These are phyloP conservation scores for Ormosia emarginata DNA, from an alignment of 306 rosid species.

Conservation along the genomic window DNA sequence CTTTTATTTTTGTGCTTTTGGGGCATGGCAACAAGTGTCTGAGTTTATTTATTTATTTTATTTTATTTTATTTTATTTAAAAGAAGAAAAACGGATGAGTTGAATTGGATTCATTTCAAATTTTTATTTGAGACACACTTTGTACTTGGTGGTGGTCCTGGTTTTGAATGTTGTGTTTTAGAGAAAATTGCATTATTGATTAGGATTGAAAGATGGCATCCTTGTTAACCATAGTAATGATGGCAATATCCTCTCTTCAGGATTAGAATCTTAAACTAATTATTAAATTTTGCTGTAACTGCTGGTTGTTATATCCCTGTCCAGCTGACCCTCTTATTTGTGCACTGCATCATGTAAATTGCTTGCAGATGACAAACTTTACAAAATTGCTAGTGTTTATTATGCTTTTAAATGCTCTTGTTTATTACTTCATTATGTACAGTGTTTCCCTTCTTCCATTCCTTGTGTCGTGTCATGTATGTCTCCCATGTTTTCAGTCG, in stretches of 20 bases:
- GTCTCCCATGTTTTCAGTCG: background rate
- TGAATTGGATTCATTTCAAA: background rate
- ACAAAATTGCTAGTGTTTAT: background rate
- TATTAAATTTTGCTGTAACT: background rate
- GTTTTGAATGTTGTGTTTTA: background rate
- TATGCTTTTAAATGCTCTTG: background rate
- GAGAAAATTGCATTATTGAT: background rate
- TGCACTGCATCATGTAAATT: background rate
- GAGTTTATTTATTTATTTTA: background rate
- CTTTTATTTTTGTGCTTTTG: background rate
- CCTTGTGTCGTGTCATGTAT: background rate
- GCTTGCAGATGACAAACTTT: background rate
- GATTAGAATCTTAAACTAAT: background rate
- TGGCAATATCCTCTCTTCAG: background rate
- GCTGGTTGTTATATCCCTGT: background rate
- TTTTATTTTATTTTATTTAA: too few relatives aligned
- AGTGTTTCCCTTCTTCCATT: background rate
- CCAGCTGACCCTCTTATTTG: background rate
- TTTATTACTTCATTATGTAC: background rate
- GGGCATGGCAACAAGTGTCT: background rate
- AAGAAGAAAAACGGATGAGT: background rate
- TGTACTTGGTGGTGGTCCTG: background rate
- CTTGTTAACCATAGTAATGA: background rate
- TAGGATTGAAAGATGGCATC: background rate
- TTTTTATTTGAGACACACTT: background rate